These are phyloP conservation scores for Aspergillus fischeri DNA, from an alignment of 2,329 filamentous ascomycete genomes.

Conservation along the genomic window DNA sequence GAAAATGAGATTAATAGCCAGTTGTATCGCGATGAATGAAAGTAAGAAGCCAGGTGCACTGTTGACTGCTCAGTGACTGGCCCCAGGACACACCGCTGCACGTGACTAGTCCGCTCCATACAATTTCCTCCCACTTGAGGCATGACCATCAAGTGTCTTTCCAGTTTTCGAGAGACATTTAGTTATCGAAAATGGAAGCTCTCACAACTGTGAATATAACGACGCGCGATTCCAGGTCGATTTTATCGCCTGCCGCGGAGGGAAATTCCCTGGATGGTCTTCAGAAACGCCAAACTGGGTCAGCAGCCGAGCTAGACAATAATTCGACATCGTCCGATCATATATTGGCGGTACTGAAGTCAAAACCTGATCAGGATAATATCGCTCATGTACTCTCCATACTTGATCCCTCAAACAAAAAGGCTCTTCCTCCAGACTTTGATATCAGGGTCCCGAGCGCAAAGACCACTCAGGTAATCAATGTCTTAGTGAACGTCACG, in stretches of 20 bases:
- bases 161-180: not conserved
- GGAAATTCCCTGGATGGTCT: conserved; percentile 3
- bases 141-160: not conserved
- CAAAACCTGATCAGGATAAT: conserved; percentile 34
- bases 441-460: conserved; percentile 62
- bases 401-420: conserved; percentile 33
- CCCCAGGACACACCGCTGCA: conserved; percentile 17
- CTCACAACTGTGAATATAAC: conserved; percentile 38
- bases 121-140: conserved; percentile 14
- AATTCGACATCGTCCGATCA: conserved; percentile 25
- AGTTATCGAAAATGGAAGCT: conserved; percentile 30
- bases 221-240: conserved; percentile 18
- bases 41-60: not conserved
- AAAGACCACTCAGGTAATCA: conserved; percentile 68
- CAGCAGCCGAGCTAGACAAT: conserved; percentile 11
- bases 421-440: conserved; percentile 35
- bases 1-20: not conserved
- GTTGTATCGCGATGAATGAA: not conserved
- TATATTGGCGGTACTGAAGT: conserved; percentile 37
- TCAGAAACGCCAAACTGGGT: conserved; percentile 8
- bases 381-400: conserved; percentile 29
- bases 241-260: conserved; percentile 15
- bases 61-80: not conserved
- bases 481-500: conserved; percentile 68
- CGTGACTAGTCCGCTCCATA: conserved; percentile 25